Evolutionary conservation across 768 basidiomycete species (phyloP).

Genomic region (Cystobasidium onofrii): DNA sequence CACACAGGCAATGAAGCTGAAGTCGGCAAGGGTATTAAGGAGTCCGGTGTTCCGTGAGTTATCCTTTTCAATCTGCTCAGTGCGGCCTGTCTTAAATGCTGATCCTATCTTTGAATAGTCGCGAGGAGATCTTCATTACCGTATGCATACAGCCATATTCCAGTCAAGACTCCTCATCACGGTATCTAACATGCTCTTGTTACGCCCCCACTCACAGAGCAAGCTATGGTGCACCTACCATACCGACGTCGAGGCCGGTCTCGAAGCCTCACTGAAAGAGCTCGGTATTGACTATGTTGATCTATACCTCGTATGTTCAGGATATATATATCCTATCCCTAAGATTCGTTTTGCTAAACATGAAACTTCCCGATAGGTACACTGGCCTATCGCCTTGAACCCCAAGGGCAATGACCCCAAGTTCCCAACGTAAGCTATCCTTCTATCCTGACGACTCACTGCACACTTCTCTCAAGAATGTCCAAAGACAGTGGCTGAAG

Average conservation of each 20-base stretch:
- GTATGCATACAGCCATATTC: constrained; percentile 44
- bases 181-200: background rate
- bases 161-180: background rate
- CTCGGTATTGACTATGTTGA: constrained; percentile 71
- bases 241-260: constrained; percentile 54
- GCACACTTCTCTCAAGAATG: constrained; percentile 30
- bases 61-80: background rate
- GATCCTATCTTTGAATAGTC: background rate
- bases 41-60: constrained; percentile 61
- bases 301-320: constrained; percentile 53
- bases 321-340: background rate
- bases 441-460: no score
- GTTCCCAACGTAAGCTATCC: constrained; percentile 32
- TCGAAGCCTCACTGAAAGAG: constrained; percentile 60
- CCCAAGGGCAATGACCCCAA: constrained; percentile 43
- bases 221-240: constrained; percentile 51
- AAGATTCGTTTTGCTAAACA: constrained; percentile 31
- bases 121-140: constrained; percentile 66
- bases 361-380: constrained; percentile 51
- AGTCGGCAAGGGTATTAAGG: constrained; percentile 71
- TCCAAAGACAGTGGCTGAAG: no score
- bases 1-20: constrained; percentile 60
- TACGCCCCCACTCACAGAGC: background rate
- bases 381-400: constrained; percentile 72
- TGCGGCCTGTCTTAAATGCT: background rate